Conservation (phyloP, 148 eudicot genomes). For the Diospyros lotus region DNA sequence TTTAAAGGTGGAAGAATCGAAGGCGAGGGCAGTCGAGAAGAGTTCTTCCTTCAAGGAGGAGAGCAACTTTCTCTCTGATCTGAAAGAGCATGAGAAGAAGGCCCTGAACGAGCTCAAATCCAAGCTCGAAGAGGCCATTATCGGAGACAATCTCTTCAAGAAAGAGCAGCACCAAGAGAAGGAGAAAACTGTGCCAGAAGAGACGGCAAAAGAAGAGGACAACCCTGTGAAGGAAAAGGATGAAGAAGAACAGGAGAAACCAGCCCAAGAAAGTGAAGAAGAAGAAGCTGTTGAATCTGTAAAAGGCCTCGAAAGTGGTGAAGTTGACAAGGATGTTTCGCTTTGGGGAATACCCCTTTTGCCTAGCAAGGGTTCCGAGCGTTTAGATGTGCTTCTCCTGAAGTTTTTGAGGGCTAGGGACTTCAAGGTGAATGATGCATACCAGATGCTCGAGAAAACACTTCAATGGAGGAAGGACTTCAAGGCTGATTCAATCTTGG, state of each 20-base stretch:
- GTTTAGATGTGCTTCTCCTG: constrained; percentile 43
- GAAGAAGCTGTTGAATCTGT: constrained; percentile 10
- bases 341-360: constrained; percentile 63
- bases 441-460: constrained; percentile 53
- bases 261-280: constrained; percentile 3
- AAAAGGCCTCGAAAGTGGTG: background rate
- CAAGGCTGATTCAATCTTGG: constrained; percentile 36
- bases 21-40: constrained; percentile 27
- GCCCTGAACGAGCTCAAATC: constrained; percentile 48
- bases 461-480: constrained; percentile 54
- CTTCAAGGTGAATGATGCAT: constrained; percentile 52
- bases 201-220: background rate
- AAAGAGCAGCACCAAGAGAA: constrained; percentile 16
- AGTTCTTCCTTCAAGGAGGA: constrained; percentile 62
- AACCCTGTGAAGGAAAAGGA: background rate
- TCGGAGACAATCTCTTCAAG: constrained; percentile 25
- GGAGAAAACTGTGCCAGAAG: constrained; percentile 5
- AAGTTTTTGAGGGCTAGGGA: constrained; percentile 69
- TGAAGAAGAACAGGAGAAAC: background rate
- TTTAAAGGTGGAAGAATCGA: constrained; percentile 10
- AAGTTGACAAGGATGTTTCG: constrained; percentile 2
- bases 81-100: constrained; percentile 49
- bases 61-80: constrained; percentile 52
- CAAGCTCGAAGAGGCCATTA: constrained; percentile 49
- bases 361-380: constrained; percentile 37